Conservation (phyloP, 352 stramenopile species). For the Phytophthora crassamura region DNA sequence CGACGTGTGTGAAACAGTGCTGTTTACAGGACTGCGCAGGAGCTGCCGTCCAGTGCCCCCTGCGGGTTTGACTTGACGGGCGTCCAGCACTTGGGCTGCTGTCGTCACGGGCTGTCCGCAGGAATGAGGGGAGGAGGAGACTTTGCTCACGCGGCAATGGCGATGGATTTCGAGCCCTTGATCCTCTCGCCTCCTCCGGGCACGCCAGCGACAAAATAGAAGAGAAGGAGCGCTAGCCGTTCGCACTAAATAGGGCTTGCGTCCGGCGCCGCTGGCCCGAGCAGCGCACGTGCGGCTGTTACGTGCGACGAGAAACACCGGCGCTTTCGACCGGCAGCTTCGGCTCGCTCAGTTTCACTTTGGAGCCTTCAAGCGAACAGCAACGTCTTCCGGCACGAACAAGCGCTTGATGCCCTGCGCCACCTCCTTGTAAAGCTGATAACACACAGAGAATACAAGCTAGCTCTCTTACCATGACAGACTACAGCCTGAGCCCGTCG, state of each 20-base stretch:
- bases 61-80: no score
- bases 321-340: background rate
- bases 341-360: slow-evolving; percentile 36
- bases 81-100: no score
- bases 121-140: no score
- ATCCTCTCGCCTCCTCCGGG: background rate
- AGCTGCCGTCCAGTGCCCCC: no score
- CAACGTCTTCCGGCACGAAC: background rate
- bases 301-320: slow-evolving; percentile 32
- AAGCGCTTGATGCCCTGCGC: slow-evolving; percentile 17
- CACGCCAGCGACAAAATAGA: slow-evolving; percentile 46
- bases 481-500: slow-evolving; percentile 18
- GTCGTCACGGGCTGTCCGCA: no score
- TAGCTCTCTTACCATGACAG: slow-evolving; percentile 21
- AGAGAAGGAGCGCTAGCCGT: slow-evolving; percentile 27
- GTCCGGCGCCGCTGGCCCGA: background rate
- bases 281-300: slow-evolving; percentile 24
- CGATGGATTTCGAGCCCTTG: slow-evolving; percentile 2
- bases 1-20: no score
- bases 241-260: slow-evolving; percentile 31
- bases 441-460: slow-evolving; percentile 11
- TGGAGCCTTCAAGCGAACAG: slow-evolving; percentile 18
- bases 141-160: no score
- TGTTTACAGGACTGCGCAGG: no score
- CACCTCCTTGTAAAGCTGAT: slow-evolving; percentile 1